These are phyloP conservation scores for Carex littledalei DNA, from an alignment of 176 grass and related monocot species.

Conservation along the genomic window DNA sequence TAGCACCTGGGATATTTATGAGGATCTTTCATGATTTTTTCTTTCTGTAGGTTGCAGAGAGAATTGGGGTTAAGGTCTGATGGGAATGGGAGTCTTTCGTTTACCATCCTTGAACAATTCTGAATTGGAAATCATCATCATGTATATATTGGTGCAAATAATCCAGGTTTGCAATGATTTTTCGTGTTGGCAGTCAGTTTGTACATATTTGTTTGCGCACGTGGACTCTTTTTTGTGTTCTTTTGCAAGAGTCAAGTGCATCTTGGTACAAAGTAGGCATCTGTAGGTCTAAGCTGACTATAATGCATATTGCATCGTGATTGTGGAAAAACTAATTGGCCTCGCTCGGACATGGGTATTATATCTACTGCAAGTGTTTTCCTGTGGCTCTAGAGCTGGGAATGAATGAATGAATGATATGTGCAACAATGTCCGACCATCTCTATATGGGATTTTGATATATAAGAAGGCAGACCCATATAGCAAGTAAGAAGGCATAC, in stretches of 20 bases:
- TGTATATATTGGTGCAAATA: not conserved
- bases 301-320: too few species aligned
- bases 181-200: not conserved
- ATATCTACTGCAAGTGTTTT: too few species aligned
- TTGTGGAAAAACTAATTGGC: not conserved
- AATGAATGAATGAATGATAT: too few species aligned
- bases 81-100: not conserved
- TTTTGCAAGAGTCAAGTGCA: not conserved
- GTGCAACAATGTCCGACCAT: too few species aligned
- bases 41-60: constrained; percentile 31
- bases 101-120: not conserved
- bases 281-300: too few species aligned
- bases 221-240: not conserved
- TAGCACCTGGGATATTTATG: not conserved
- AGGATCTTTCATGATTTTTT: not conserved
- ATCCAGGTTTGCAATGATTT: not conserved
- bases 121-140: not conserved
- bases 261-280: not conserved
- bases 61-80: constrained; percentile 40
- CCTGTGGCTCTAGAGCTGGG: too few species aligned
- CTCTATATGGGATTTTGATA: too few species aligned
- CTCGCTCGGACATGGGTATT: too few species aligned
- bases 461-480: too few species aligned
- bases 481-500: too few species aligned
- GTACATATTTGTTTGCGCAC: constrained; percentile 5